Evolutionary conservation across 768 basidiomycete genomes (phyloP).

Genomic region (Cystofilobasidium macerans): DNA sequence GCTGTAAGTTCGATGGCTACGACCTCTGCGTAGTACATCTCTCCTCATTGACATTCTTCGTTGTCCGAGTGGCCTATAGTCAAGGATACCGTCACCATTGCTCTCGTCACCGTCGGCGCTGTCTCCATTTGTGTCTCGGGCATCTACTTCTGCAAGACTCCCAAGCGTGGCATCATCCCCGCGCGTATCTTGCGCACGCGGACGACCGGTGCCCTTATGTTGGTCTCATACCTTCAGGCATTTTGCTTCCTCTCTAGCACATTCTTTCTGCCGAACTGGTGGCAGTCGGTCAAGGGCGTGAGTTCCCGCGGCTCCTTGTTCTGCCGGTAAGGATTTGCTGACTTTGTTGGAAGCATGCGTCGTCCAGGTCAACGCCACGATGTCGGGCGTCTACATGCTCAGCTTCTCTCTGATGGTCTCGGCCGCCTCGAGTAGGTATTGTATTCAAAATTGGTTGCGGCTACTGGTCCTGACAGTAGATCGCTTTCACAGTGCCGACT

Average conservation of each 20-base stretch:
- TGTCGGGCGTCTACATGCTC: conserved; percentile 26
- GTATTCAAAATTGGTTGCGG: too few species aligned
- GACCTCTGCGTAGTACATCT: too few species aligned
- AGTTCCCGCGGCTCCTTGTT: background rate
- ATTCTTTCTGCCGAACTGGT: conserved; percentile 25
- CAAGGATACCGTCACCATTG: conserved; percentile 2
- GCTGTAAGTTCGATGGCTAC: conserved; percentile 5
- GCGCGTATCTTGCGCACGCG: background rate
- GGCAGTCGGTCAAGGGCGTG: conserved; percentile 25
- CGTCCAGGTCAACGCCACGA: background rate
- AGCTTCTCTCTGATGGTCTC: conserved; percentile 21
- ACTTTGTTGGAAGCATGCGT: too few species aligned
- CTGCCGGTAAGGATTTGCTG: too few species aligned
- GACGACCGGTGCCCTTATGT: conserved; percentile 3
- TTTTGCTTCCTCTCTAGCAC: conserved; percentile 19
- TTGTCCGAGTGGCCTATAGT: background rate
- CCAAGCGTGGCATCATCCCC: conserved; percentile 19
- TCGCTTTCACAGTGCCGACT: conserved; percentile 1
- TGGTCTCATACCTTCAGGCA: conserved; percentile 14
- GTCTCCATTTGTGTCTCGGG: background rate
- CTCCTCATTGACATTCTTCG: background rate
- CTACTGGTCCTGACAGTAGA: background rate
- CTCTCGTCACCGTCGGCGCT: conserved; percentile 5
- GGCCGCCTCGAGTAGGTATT: background rate
- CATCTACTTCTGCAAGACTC: conserved; percentile 11